Percentiles rank a stretch among this genome's conserved stretches.
Evolutionary conservation across 257 asterid species (phyloP).

Genomic region (Solanum lycopersicoides): DNA sequence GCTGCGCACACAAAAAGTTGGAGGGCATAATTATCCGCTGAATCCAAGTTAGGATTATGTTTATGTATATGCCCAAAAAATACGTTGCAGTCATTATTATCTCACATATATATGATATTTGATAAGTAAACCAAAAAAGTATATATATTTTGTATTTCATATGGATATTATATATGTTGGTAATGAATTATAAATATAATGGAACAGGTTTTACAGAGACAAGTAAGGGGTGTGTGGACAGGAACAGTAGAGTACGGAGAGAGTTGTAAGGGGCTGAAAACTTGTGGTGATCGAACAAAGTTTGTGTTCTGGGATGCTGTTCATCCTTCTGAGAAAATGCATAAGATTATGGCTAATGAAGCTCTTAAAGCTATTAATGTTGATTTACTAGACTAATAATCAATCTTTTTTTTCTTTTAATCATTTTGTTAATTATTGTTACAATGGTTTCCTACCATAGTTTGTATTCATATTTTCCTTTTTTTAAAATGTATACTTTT

Average conservation of each 20-base stretch:
- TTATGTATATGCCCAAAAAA: too few relatives aligned
- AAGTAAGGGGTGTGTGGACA: slow-evolving; percentile 41
- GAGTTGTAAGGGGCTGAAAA: slow-evolving; percentile 27
- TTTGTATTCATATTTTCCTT: background rate
- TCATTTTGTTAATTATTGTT: background rate
- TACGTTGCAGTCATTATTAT: background rate
- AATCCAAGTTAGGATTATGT: too few relatives aligned
- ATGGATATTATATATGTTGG: background rate
- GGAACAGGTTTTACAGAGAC: slow-evolving; percentile 39
- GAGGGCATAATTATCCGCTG: too few relatives aligned
- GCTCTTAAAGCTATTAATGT: slow-evolving; percentile 6
- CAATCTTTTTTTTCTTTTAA: background rate
- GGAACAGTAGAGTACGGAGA: slow-evolving; percentile 28
- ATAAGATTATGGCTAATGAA: slow-evolving; percentile 26
- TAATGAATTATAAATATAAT: background rate
- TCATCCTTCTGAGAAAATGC: slow-evolving; percentile 37
- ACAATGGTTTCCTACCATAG: background rate
- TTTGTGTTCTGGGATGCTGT: slow-evolving; percentile 47
- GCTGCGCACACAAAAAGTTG: too few relatives aligned
- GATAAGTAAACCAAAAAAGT: background rate
- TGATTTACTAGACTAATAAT: background rate
- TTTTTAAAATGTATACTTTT: background rate
- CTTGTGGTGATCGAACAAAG: slow-evolving; percentile 35
- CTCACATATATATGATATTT: background rate
- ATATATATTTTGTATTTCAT: background rate